Evolutionary conservation across 352 stramenopile species (phyloP), one percentile per base, ranked within the genome.

Genomic region (Phytophthora chlamydospora): DNA sequence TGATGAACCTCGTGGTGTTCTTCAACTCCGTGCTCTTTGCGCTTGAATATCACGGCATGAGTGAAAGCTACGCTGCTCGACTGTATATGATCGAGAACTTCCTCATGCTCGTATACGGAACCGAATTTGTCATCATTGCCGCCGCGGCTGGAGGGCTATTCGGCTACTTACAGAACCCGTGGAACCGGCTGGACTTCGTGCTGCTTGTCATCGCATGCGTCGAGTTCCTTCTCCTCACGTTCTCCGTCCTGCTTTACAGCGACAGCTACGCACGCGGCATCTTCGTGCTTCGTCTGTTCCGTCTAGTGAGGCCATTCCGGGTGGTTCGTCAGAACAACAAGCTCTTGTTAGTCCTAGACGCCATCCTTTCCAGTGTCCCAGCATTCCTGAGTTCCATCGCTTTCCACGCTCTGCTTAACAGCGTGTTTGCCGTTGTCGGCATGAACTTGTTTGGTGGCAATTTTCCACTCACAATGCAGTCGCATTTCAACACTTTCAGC

Each of bases 361-460:
- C 85, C 0, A 75, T 93, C 7, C 68, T 93, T 10, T 64, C 76
- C 3, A 92, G 80, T 51, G 66, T 91, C 0, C 84, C 84, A 2
- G 78, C 80, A 4, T 89, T 95, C 40, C 35, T 92, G 31, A 90
- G 83, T 24, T 64, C 90, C 6, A 72, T 75, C 11, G 61, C 67
- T 0, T 91, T 91, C 41, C 69, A 91, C 47, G 1, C 89, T 0
- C 53, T 93, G 7, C 64, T 91, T 10, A 91, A 84, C 53, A 87
- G 80, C 29, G 67, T 95, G 5, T 95, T 95, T 65, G 86, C 83
- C n/a, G 76, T 93, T 5, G 66, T 95, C 10, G 86, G 84, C 8
- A 93, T 93, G 86, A 88, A 91, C 52, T 52, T 93, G 7, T 95
- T 93, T 34, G 83, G 79, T 24, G 84, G 84, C 16, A 89, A 82